Conservation (phyloP, 2,329 filamentous ascomycete species). For the Epichloe sibirici region DNA sequence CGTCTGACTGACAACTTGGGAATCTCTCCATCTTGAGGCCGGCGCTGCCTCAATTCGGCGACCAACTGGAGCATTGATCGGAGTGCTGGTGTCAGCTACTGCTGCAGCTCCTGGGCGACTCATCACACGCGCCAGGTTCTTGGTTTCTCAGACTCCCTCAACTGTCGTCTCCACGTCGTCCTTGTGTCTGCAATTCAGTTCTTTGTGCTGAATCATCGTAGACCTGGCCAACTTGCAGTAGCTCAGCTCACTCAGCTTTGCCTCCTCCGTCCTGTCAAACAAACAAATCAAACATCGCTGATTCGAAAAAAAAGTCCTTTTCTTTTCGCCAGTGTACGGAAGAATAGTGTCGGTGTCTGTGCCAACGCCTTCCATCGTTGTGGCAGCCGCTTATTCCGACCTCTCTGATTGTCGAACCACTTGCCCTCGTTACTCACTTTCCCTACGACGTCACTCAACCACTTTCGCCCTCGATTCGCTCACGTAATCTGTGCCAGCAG, state of each 20-base stretch:
- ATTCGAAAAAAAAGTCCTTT: too few relatives aligned
- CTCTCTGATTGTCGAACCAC: neutral
- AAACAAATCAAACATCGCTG: too few relatives aligned
- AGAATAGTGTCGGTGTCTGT: neutral
- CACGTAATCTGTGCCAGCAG: neutral
- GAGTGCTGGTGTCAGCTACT: neutral
- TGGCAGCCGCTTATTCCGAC: neutral
- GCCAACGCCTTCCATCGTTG: neutral
- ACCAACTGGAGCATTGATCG: slow-evolving; percentile 7
- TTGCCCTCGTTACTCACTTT: neutral
- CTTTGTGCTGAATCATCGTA: too few relatives aligned
- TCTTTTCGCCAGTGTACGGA: too few relatives aligned
- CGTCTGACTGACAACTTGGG: neutral
- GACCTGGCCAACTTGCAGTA: too few relatives aligned
- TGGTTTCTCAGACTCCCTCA: too few relatives aligned
- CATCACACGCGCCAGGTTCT: neutral
- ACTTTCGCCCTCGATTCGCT: neutral
- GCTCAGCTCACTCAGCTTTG: too few relatives aligned
- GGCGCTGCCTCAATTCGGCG: slow-evolving; percentile 1
- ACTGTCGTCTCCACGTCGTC: neutral
- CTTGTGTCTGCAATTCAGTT: neutral
- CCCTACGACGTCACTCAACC: neutral
- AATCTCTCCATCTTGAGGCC: neutral
- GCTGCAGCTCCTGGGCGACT: neutral
- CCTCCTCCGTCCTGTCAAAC: too few relatives aligned